These are phyloP conservation scores for Cerrena zonata DNA, from an alignment of 1,284 basidiomycete species.

Conservation along the genomic window DNA sequence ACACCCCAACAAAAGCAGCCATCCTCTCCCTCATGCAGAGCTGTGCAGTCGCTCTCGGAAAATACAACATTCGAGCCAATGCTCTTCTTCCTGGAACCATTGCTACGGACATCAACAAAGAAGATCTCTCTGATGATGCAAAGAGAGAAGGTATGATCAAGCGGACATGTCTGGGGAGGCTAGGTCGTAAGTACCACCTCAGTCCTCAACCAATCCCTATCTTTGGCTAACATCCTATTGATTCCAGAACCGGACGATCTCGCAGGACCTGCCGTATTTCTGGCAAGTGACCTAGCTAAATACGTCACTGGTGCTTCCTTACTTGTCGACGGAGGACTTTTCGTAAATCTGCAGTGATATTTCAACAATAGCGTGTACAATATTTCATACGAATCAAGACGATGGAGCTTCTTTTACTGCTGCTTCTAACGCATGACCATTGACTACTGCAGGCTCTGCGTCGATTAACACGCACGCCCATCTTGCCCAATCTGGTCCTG, in stretches of 20 bases:
- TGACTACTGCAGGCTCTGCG: constrained; percentile 46
- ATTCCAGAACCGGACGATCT: constrained; percentile 61
- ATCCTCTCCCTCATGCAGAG: constrained; percentile 80
- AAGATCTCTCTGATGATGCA: constrained; percentile 57
- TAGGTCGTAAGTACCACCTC: constrained; percentile 43
- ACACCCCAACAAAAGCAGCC: constrained; percentile 79
- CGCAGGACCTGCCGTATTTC: constrained; percentile 72
- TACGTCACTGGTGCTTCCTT: constrained; percentile 70
- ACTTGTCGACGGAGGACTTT: constrained; percentile 73
- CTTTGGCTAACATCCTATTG: constrained; percentile 1
- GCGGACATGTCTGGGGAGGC: constrained; percentile 61
- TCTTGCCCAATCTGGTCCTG: constrained; percentile 44
- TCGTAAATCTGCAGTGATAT: constrained; percentile 68
- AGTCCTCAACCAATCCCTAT: not conserved
- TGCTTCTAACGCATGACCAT: constrained; percentile 37
- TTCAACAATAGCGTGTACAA: not conserved
- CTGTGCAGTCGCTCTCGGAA: constrained; percentile 72
- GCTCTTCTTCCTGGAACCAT: constrained; percentile 69
- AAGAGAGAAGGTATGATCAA: constrained; percentile 67
- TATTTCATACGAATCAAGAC: not conserved
- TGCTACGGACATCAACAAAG: constrained; percentile 74
- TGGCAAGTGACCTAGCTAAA: constrained; percentile 68
- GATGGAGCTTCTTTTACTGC: constrained; percentile 15
- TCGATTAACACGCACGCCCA: constrained; percentile 51
- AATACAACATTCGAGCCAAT: constrained; percentile 71